phyloP scores from a whole-genome alignment of 2,329 filamentous ascomycete genomes.

The Grosmannia penicillata region DNA sequence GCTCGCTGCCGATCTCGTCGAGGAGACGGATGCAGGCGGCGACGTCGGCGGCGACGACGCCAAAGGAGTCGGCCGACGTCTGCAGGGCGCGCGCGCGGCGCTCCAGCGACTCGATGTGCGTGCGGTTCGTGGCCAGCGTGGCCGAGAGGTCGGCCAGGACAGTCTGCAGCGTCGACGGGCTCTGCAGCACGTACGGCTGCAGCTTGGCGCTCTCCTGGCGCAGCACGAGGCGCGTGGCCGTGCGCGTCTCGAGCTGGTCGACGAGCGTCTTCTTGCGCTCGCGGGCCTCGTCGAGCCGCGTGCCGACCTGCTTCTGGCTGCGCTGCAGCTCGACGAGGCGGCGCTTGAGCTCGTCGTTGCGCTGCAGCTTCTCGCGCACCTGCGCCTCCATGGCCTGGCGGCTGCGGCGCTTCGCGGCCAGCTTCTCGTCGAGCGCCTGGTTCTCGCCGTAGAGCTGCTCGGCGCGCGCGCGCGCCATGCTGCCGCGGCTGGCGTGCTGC shows the following conservation, averaged over 20 bases:
- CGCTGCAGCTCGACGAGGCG: slow-evolving; percentile 65
- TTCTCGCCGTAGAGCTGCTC: slow-evolving; percentile 77
- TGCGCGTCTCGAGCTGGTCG: slow-evolving; percentile 54
- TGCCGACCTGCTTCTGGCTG: slow-evolving; percentile 69
- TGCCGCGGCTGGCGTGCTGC: slow-evolving; percentile 82
- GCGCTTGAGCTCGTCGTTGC: slow-evolving; percentile 78
- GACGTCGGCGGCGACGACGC: slow-evolving; percentile 71
- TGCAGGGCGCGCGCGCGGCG: slow-evolving; percentile 78
- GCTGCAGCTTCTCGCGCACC: slow-evolving; percentile 68
- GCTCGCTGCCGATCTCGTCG: slow-evolving; percentile 71
- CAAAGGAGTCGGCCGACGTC: slow-evolving; percentile 81
- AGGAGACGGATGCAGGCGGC: slow-evolving; percentile 77
- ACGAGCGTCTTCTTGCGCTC: slow-evolving; percentile 66
- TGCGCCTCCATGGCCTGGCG: slow-evolving; percentile 67
- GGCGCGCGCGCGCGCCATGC: slow-evolving; percentile 74
- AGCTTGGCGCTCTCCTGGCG: slow-evolving; percentile 81
- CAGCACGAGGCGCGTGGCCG: slow-evolving; percentile 51
- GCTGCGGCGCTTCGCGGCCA: slow-evolving; percentile 70
- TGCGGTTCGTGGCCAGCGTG: slow-evolving; percentile 62
- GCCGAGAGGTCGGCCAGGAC: slow-evolving; percentile 70
- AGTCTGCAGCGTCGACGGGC: slow-evolving; percentile 67
- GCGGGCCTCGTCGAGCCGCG: slow-evolving; percentile 71
- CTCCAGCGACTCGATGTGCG: slow-evolving; percentile 77
- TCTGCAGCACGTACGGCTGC: slow-evolving; percentile 82
- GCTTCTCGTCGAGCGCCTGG: slow-evolving; percentile 65